phyloP scores from a whole-genome alignment of 176 grass and related monocot genomes.

The Carex cristatella region DNA sequence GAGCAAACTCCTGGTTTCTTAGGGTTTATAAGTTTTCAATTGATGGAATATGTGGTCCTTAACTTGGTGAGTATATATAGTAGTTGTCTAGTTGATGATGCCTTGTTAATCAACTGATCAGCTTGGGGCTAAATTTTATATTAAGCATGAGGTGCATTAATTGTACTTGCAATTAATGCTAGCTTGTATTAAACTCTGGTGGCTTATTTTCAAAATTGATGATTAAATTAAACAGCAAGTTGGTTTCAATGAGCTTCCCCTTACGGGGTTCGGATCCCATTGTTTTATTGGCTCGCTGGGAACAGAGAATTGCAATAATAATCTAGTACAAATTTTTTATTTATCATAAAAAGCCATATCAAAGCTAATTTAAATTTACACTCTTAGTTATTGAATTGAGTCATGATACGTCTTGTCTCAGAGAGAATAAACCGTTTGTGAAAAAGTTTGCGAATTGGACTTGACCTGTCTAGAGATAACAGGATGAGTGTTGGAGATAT shows the following conservation, averaged over 20 bases:
- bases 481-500: too few species aligned
- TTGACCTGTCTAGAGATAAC: too few species aligned
- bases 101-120: background rate
- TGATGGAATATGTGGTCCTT: background rate
- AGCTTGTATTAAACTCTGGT: background rate
- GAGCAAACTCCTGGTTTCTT: background rate
- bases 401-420: too few species aligned
- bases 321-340: too few species aligned
- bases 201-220: background rate
- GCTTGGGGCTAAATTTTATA: background rate
- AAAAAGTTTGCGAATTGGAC: too few species aligned
- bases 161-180: slow-evolving; percentile 19
- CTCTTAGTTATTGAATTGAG: too few species aligned
- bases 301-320: background rate
- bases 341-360: too few species aligned
- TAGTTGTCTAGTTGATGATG: background rate
- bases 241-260: background rate
- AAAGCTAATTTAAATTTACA: too few species aligned
- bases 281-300: background rate
- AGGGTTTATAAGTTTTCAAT: background rate
- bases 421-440: too few species aligned
- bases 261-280: background rate
- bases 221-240: slow-evolving; percentile 9
- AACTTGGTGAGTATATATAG: background rate
- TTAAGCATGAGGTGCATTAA: slow-evolving; percentile 11